phyloP scores from a whole-genome alignment of 306 rosid genomes.

The Gastrolobium villosum region DNA sequence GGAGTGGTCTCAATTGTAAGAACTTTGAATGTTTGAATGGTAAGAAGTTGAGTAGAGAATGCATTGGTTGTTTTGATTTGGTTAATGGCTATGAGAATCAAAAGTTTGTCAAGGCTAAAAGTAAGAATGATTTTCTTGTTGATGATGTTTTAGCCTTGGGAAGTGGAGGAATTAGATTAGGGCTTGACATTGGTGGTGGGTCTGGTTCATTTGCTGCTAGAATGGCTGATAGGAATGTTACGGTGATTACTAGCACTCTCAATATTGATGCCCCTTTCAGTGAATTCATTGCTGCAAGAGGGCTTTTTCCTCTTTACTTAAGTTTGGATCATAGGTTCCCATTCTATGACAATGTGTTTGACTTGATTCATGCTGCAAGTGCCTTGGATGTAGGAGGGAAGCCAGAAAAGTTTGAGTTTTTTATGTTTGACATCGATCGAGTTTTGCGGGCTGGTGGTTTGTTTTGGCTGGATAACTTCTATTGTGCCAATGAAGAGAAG shows the following conservation, averaged over 20 bases:
- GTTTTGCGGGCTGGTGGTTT: constrained; percentile 87
- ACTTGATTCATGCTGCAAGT: constrained; percentile 72
- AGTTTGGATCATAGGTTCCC: constrained; percentile 94
- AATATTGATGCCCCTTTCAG: constrained; percentile 85
- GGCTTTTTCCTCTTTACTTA: constrained; percentile 81
- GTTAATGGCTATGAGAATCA: constrained; percentile 65
- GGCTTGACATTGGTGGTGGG: constrained; percentile 90
- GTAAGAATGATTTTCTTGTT: constrained; percentile 78
- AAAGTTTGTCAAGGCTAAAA: constrained; percentile 68
- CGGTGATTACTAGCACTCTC: constrained; percentile 74
- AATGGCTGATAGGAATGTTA: constrained; percentile 91
- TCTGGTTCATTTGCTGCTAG: constrained; percentile 93
- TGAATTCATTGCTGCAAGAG: constrained; percentile 94
- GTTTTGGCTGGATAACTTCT: constrained; percentile 92
- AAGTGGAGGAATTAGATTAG: constrained; percentile 84
- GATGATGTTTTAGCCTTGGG: constrained; percentile 84
- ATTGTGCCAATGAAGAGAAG: constrained; percentile 77
- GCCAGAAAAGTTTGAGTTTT: constrained; percentile 79
- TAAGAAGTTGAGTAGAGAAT: constrained; percentile 76
- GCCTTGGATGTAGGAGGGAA: constrained; percentile 79
- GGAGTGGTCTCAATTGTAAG: constrained; percentile 89
- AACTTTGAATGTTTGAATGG: constrained; percentile 74
- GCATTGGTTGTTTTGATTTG: constrained; percentile 81
- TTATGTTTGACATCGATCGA: constrained; percentile 89
- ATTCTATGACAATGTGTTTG: constrained; percentile 87